Base-by-base conservation (phyloP, 768 basidiomycete species). In the Sistotremastrum niveocremeum region DNA sequence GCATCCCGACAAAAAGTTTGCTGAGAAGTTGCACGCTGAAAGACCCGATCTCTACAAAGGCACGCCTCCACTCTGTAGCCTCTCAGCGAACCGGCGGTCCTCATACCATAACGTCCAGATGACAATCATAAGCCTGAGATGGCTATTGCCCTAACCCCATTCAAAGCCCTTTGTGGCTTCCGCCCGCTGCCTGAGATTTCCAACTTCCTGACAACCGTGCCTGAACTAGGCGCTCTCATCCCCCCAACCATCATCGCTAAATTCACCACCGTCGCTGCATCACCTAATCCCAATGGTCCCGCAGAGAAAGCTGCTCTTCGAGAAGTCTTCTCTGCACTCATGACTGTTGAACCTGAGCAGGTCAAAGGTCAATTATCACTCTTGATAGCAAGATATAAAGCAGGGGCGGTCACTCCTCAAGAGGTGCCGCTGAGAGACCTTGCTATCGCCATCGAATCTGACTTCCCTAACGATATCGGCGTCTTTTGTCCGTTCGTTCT, bases 51-150 rank as follows among this genome's bases (percentile, higher is more conserved):
- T 95, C 41, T 99, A 99, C 69, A 95, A 91, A 68, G 93, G 91
- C 85, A 54, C 48, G 71, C 57, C 1, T 9, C 39, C 6, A 36
- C 7, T 34, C 32, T 7, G 8, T 8, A 31, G 32, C 30, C 47
- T 20, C 12, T 40, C 20, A 11, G 29, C 28, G 37, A 42, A 40
- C 35, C 34, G 8, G 9, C 39, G 39, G 34, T 52, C 47, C 52
- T 28, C 57, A 50, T 44, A 10, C 34, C n/a, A 34, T 8, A 37
- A 9, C 35, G 7, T 35, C 36, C 50, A 87, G 95, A 99, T 61
- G 76, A 79, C 4, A 98, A 98, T 59, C 95, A 99, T 56, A 99
- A 99, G 63, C 95, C 95, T 2, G 95, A 99, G 61, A 94, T 99
- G 88, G 90, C 93, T n/a, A 72, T 99, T 35, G 95, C 95, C 0